These are phyloP conservation scores for Coccomyxa sp. DNA, from an alignment of 139 green algal genomes.

Conservation along the genomic window DNA sequence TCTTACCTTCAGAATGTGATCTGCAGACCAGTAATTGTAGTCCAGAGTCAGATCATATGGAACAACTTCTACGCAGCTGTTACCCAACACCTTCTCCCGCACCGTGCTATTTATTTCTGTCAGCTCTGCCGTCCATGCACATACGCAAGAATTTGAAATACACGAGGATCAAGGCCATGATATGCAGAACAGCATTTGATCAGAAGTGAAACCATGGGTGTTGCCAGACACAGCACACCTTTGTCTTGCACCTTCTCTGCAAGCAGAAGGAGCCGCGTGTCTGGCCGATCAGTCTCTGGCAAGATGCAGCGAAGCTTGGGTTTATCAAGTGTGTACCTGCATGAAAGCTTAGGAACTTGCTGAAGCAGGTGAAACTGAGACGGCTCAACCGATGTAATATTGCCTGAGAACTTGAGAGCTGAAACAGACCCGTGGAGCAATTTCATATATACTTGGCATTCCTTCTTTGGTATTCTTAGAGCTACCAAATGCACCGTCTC, in stretches of 20 bases:
- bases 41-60: background rate
- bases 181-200: no score
- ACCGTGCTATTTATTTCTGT: constrained; percentile 5
- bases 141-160: no score
- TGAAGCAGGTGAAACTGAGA: background rate
- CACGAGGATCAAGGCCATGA: no score
- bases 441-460: constrained; percentile 58
- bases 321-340: constrained; percentile 65
- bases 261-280: constrained; percentile 65
- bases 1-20: background rate
- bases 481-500: constrained; percentile 42
- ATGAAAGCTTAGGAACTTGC: background rate
- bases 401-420: no score
- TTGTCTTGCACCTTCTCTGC: constrained; percentile 27
- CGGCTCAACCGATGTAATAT: background rate
- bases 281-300: constrained; percentile 21
- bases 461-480: constrained; percentile 44
- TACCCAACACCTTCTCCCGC: background rate
- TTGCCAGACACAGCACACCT: background rate
- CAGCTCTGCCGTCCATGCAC: background rate
- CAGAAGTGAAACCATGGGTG: no score
- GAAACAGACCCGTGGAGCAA: constrained; percentile 24
- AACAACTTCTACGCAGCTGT: background rate
- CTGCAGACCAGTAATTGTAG: background rate
- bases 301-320: constrained; percentile 60